Evolutionary conservation across 805 yeast genomes (phyloP).

Genomic region (Nakazawaea laoshanensis): DNA sequence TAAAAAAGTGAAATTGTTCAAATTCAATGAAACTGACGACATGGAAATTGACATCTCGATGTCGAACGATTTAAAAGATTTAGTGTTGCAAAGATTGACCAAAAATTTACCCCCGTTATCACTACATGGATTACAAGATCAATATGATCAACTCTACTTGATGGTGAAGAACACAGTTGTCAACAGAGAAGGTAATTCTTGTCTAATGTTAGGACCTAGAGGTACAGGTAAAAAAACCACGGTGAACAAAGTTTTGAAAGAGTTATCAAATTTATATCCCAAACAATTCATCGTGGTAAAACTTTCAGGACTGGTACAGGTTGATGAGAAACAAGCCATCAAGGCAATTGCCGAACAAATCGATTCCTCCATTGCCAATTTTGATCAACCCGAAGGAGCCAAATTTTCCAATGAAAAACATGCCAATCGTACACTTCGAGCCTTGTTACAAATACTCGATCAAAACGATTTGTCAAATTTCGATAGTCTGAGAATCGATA

Average conservation of each 20-base stretch:
- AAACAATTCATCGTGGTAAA: slow-evolving; percentile 54
- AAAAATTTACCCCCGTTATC: slow-evolving; percentile 1
- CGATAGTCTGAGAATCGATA: slow-evolving; percentile 19
- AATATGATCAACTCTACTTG: slow-evolving; percentile 42
- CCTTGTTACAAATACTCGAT: slow-evolving; percentile 19
- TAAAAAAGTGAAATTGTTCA: slow-evolving; percentile 1
- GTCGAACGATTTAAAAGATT: slow-evolving; percentile 1
- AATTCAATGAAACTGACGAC: not conserved
- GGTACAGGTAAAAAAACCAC: slow-evolving; percentile 68
- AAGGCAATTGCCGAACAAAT: slow-evolving; percentile 81
- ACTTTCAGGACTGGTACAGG: slow-evolving; percentile 64
- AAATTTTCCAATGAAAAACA: slow-evolving; percentile 7
- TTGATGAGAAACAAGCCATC: slow-evolving; percentile 71
- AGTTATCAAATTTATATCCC: slow-evolving; percentile 29
- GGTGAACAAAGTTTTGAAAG: slow-evolving; percentile 45
- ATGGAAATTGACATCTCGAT: no score
- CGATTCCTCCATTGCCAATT: slow-evolving; percentile 30
- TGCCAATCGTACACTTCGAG: slow-evolving; percentile 7
- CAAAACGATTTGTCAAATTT: slow-evolving; percentile 14
- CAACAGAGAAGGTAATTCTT: slow-evolving; percentile 74
- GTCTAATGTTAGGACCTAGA: slow-evolving; percentile 71
- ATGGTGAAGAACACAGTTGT: slow-evolving; percentile 57
- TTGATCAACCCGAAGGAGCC: slow-evolving; percentile 9
- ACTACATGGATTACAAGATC: slow-evolving; percentile 28
- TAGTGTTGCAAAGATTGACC: slow-evolving; percentile 1